These are phyloP conservation scores for Melampsora larici-populina DNA, from an alignment of 1,284 basidiomycete species.

Conservation along the genomic window DNA sequence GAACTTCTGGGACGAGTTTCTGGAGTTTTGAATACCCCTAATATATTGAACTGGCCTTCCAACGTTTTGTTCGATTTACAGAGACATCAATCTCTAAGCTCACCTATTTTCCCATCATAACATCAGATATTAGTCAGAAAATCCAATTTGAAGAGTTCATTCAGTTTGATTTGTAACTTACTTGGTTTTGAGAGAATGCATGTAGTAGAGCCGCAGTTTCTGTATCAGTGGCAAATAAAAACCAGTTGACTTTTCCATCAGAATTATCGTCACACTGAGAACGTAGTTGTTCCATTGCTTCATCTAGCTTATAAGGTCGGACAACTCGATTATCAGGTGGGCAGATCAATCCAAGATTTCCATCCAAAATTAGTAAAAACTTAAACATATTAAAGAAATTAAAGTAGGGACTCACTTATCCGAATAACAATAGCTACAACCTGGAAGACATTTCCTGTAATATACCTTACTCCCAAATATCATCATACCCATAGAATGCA, in stretches of 20 bases:
- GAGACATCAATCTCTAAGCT: conserved; percentile 6
- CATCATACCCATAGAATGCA: conserved; percentile 28
- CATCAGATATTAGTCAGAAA: background rate
- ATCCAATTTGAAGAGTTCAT: background rate
- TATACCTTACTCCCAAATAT: conserved; percentile 23
- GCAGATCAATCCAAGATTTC: conserved; percentile 12
- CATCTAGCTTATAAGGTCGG: background rate
- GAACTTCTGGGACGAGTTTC: too few relatives aligned
- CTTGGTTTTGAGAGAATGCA: conserved; percentile 29
- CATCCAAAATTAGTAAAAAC: background rate
- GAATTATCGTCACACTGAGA: background rate
- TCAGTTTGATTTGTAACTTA: background rate
- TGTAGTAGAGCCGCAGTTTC: conserved; percentile 40
- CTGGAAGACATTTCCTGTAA: conserved; percentile 36
- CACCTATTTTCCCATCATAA: background rate
- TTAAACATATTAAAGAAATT: background rate
- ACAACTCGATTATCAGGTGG: conserved; percentile 30
- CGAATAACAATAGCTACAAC: conserved; percentile 38
- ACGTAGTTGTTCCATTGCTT: background rate
- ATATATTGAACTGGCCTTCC: conserved; percentile 25
- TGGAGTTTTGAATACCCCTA: too few relatives aligned
- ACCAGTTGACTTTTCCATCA: conserved; percentile 14
- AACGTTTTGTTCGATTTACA: conserved; percentile 27
- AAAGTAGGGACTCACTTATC: conserved; percentile 31
- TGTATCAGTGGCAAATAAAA: conserved; percentile 31